These are phyloP conservation scores for Passiflora organensis DNA, from an alignment of 345 rosid genomes.

Conservation along the genomic window DNA sequence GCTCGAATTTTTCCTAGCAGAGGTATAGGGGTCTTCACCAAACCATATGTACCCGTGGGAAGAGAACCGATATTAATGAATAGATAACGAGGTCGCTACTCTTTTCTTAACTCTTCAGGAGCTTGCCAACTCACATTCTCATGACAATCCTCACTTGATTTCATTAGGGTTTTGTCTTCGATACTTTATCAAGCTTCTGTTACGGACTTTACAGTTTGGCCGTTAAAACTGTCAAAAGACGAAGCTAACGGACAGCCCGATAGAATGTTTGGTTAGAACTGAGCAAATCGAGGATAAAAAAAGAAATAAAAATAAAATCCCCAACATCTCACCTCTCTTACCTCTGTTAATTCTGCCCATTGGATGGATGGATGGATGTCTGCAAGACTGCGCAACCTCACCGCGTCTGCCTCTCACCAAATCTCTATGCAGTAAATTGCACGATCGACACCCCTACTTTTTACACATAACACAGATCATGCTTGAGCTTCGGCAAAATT, in stretches of 20 bases:
- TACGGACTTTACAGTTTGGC: conserved; percentile 9
- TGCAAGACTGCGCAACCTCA: too few species aligned
- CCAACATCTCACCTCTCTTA: too few species aligned
- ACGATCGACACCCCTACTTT: too few species aligned
- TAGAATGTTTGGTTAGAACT: conserved; percentile 20
- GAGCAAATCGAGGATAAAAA: background rate
- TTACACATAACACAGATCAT: too few species aligned
- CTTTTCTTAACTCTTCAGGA: background rate
- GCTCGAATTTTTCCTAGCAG: conserved; percentile 17
- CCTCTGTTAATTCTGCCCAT: too few species aligned
- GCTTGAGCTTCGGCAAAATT: too few species aligned
- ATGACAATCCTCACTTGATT: conserved; percentile 1
- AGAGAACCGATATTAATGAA: conserved; percentile 12
- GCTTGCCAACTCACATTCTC: background rate
- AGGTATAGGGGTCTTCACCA: conserved; percentile 17
- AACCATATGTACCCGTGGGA: conserved; percentile 26
- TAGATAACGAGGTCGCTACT: background rate
- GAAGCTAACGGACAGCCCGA: conserved; percentile 3
- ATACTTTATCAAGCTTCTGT: background rate
- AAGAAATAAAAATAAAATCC: background rate
- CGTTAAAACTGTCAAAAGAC: conserved; percentile 20
- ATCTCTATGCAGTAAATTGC: background rate
- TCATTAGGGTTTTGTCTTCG: background rate
- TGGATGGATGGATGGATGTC: too few species aligned
- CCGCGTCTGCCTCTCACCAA: too few species aligned